These are phyloP conservation scores for Plasmodium gaboni DNA, from an alignment of 169 alveolate genomes.

Conservation along the genomic window DNA sequence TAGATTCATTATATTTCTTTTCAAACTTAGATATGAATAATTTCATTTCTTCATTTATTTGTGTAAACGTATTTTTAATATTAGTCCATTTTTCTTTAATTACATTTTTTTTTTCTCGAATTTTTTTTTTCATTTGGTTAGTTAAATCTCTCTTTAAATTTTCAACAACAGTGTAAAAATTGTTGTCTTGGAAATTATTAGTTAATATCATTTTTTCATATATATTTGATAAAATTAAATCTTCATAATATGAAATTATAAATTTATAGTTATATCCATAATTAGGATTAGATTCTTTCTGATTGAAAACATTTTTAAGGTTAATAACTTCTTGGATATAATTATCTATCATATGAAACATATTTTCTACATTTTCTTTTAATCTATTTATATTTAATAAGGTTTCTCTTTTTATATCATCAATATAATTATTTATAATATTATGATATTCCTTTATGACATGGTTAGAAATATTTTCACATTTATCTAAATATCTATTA, in stretches of 20 bases:
- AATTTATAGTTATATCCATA: not conserved
- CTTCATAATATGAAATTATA: slow-evolving; percentile 14
- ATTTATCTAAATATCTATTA: slow-evolving; percentile 24
- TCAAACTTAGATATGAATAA: slow-evolving; percentile 29
- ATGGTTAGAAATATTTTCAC: not conserved
- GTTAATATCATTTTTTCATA: not conserved
- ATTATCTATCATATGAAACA: slow-evolving; percentile 6
- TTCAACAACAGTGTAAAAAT: slow-evolving; percentile 3
- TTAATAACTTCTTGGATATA: slow-evolving; percentile 7
- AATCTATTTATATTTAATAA: slow-evolving; percentile 16
- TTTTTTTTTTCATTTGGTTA: slow-evolving; percentile 19
- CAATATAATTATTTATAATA: slow-evolving; percentile 2
- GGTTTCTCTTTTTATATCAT: slow-evolving; percentile 31
- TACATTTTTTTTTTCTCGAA: not conserved
- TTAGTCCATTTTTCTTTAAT: slow-evolving; percentile 16
- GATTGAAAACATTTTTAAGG: slow-evolving; percentile 5
- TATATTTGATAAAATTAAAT: not conserved
- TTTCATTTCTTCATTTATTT: slow-evolving; percentile 31
- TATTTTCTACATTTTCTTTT: slow-evolving; percentile 15
- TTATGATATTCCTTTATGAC: slow-evolving; percentile 29
- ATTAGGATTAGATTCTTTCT: not conserved
- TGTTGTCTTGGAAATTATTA: not conserved
- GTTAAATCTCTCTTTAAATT: slow-evolving; percentile 3
- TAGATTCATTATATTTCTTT: slow-evolving; percentile 14
- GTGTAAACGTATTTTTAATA: slow-evolving; percentile 25